A percentile compares a stretch with the other conserved stretches of the same genome.
phyloP scores from a whole-genome alignment of 108 stramenopile species.

The Seminavis robusta region DNA sequence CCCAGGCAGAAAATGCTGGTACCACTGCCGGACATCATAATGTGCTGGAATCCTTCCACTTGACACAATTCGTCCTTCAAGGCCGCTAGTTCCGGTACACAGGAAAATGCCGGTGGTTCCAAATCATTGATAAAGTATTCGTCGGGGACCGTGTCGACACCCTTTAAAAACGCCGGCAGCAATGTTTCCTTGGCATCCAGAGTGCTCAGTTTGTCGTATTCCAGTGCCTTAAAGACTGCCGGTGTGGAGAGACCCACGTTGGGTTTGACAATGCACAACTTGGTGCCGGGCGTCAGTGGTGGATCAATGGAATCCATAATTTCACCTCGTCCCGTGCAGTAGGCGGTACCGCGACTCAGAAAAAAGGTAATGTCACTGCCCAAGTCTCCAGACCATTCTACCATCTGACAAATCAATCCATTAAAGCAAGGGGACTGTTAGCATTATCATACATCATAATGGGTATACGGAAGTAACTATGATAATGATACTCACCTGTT shows the following conservation, averaged over 20 bases:
- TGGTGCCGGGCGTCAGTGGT: slow-evolving; percentile 61
- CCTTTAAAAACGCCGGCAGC: slow-evolving; percentile 53
- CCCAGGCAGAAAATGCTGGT: slow-evolving; percentile 86
- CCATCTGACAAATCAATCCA: slow-evolving; percentile 46
- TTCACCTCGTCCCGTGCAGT: slow-evolving; percentile 95
- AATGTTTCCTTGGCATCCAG: slow-evolving; percentile 62
- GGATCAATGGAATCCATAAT: slow-evolving; percentile 84
- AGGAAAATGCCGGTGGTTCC: slow-evolving; percentile 78
- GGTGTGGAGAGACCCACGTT: slow-evolving; percentile 89
- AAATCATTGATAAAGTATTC: slow-evolving; percentile 80
- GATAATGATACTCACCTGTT: slow-evolving; percentile 41
- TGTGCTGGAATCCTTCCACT: slow-evolving; percentile 70
- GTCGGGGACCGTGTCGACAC: slow-evolving; percentile 47
- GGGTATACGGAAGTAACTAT: not conserved
- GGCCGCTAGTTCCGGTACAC: slow-evolving; percentile 58
- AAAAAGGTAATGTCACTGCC: slow-evolving; percentile 97
- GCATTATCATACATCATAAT: not conserved
- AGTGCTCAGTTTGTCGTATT: slow-evolving; percentile 71
- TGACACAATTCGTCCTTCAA: slow-evolving; percentile 56
- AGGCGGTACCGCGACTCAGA: slow-evolving; percentile 89
- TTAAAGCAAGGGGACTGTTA: not conserved
- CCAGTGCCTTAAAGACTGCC: slow-evolving; percentile 84
- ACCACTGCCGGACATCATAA: slow-evolving; percentile 87
- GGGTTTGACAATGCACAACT: slow-evolving; percentile 85
- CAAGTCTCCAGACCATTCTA: slow-evolving; percentile 89